phyloP scores from a whole-genome alignment of 306 rosid genomes.

The Ceratonia siliqua region DNA sequence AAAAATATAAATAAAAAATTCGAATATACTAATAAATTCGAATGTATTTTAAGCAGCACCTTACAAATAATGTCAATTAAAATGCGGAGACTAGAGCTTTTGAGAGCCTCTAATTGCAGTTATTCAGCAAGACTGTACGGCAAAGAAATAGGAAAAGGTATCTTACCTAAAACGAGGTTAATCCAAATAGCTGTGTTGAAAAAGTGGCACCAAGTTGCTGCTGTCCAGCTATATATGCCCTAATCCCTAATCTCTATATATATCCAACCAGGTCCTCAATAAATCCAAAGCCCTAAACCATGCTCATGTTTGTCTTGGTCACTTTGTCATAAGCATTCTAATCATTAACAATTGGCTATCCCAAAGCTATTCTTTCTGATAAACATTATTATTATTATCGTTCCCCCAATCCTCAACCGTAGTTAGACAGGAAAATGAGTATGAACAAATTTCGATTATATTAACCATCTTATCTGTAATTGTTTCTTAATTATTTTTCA shows the following conservation, averaged over 20 bases:
- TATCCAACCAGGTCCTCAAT: not conserved
- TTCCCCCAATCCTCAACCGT: not conserved
- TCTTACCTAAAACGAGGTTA: constrained; percentile 27
- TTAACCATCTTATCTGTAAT: too few species aligned
- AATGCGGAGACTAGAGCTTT: not conserved
- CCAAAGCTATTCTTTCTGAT: not conserved
- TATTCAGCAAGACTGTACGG: constrained; percentile 21
- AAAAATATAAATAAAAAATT: too few species aligned
- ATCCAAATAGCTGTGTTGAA: constrained; percentile 20
- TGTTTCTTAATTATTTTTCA: not conserved
- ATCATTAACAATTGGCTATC: not conserved
- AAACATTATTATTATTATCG: not conserved
- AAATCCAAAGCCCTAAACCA: not conserved
- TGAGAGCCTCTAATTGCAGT: constrained; percentile 11
- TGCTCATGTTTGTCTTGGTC: not conserved
- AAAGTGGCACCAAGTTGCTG: constrained; percentile 32
- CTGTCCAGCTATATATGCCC: constrained; percentile 36
- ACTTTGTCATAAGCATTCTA: not conserved
- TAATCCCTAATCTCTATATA: not conserved
- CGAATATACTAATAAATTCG: too few species aligned
- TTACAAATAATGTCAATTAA: too few species aligned
- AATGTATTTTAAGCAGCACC: too few species aligned
- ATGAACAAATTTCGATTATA: too few species aligned
- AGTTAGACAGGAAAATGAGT: too few species aligned
- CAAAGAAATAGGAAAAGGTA: constrained; percentile 21